Base-by-base conservation (phyloP, 1,139 yeast species). In the Nakaseomyces glabratus region DNA sequence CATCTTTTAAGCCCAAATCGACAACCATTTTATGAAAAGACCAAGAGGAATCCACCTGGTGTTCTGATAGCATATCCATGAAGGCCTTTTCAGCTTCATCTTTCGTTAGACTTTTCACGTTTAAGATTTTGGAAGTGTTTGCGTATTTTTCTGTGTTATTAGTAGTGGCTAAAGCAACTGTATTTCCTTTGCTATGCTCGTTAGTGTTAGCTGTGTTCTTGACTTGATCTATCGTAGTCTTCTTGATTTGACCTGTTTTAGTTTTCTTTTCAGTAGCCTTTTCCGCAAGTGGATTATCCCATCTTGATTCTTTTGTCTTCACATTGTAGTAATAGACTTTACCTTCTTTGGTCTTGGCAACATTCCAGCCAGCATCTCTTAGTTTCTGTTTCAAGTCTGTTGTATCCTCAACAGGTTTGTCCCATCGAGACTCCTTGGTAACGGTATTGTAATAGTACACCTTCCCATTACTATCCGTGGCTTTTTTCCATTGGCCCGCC, bases 401-500 rank as follows among this genome's bases (percentile, higher is more conserved):
- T 16, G 31, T 34, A 62, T 29, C 18, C 10, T 4, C 76, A 19
- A 63, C 73, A 0, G 96, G 96, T 43, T 76, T 72, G 6, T 80
- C 82, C 95, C 96, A 86, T 32, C 78, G 73, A 0, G 95, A 77
- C 47, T 76, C 76, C 35, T 74, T 71, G 0, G 93, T 80, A 24
- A 53, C 66, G 1, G 71, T 41, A 46, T 86, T 76, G 56, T 75
- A 82, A 57, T 80, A 86, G 60, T 86, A 88, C 1, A 64, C 63
- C 26, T 79, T 66, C 1, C 93, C 93, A 25, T 73, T 72, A 9
- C 71, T 73, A 45, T 80, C 85, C 25, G 62, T 62, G 14, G 72
- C 69, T 42, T 75, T 70, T 53, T 73, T 76, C 95, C 95, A 85
- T 58, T 58, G 44, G 49, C 56, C 25, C 23, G 14, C 22, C 14